Base-by-base conservation (phyloP, 2,329 filamentous ascomycete species). In the Sclerotinia sclerotiorum region DNA sequence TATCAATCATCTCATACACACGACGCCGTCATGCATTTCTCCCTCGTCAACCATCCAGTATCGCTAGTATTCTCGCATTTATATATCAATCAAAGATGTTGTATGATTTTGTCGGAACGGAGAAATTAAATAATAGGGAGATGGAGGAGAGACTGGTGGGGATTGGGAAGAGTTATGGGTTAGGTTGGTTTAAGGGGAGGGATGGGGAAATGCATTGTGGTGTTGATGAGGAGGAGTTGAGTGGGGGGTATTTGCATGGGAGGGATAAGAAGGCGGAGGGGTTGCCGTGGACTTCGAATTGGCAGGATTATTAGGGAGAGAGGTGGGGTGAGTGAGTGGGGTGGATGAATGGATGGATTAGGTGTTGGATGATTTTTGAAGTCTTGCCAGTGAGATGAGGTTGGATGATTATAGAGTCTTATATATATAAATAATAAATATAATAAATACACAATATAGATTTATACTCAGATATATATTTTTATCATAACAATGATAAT, bases 21-120 rank as follows among this genome's bases (percentile, higher is more conserved):
- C 84, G 85, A 1, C 86, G 91, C 19, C 83, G 88, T 0, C 86
- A 88, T 67, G 86, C 90, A 2, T 93, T 94, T 78, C 81, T 94
- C 68, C 91, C 91, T 1, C 85, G 91, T 5, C 90, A 93, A 80
- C 90, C 91, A 5, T 39, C 32, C 3, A 92, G 89, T 73, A 93
- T 94, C 73, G 88, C 90, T 1, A 88, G 86, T 55, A 86, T 93
- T 65, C 82, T 94, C 66, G 90, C 90, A 0, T 94, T 90, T 75
- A 90, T 94, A 69, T 89, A 94, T 78, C 90, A 93, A 79, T 90
- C 86, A 77, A 91, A 90, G 79, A 93, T 94, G 91, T 80, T 94
- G 57, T 88, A 88, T 71, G 86, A 87, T 74, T 94, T 94, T 78
- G 88, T 92, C 19, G 92, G 89, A 29, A 85, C 88, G 70, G 86